These are phyloP conservation scores for Cinchona pubescens DNA, from an alignment of 257 asterid species.

Conservation along the genomic window DNA sequence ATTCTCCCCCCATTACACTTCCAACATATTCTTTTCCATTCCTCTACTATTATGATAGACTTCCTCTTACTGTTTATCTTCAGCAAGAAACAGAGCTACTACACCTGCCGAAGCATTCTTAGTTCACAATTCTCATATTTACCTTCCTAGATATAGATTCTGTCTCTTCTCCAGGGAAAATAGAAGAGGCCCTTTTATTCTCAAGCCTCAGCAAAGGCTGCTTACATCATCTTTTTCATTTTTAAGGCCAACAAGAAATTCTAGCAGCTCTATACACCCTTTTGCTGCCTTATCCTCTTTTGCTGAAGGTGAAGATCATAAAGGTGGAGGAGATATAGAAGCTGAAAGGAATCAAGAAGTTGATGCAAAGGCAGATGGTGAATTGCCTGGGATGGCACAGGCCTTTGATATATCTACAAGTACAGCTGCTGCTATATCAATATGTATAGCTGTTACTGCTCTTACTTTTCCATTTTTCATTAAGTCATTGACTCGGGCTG, in stretches of 20 bases:
- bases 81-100: conserved; percentile 42
- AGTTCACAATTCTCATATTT: conserved; percentile 29
- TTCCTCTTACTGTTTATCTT: conserved; percentile 54
- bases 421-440: conserved; percentile 69
- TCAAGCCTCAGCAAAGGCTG: conserved; percentile 33
- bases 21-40: conserved; percentile 20
- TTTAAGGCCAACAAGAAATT: conserved; percentile 24
- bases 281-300: conserved; percentile 65
- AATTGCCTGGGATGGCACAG: conserved; percentile 69
- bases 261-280: conserved; percentile 32
- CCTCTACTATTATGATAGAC: too few relatives aligned
- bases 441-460: conserved; percentile 76
- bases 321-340: conserved; percentile 18
- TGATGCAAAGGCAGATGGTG: conserved; percentile 22
- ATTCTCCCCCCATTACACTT: conserved; percentile 27
- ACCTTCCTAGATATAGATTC: conserved; percentile 35
- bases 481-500: conserved; percentile 59
- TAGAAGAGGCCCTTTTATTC: conserved; percentile 31
- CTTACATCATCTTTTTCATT: conserved; percentile 22
- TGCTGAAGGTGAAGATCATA: conserved; percentile 51
- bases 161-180: conserved; percentile 24
- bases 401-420: conserved; percentile 68
- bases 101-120: conserved; percentile 36
- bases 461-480: conserved; percentile 66
- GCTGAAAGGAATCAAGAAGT: conserved; percentile 27